These are phyloP conservation scores for Epichloe festucae DNA, from an alignment of 2,329 filamentous ascomycete genomes.

Conservation along the genomic window DNA sequence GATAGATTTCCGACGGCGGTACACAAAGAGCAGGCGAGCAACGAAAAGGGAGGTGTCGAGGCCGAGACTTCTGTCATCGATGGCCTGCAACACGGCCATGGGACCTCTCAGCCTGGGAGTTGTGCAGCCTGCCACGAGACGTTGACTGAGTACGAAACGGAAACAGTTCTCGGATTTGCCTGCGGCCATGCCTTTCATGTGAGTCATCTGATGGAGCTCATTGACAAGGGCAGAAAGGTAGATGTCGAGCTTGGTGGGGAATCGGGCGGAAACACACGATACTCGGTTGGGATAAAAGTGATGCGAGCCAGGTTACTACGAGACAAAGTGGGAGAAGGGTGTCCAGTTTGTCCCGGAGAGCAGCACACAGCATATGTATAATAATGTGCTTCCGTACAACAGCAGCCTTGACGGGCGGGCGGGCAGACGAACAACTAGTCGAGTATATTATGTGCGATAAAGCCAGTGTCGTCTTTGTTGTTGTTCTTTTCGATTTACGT, in stretches of 20 bases:
- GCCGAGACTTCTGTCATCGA: not conserved
- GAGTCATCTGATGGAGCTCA: conserved; percentile 49
- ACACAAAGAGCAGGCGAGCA: conserved; percentile 9
- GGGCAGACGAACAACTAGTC: not conserved
- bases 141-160: conserved; percentile 49
- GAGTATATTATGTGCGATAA: not conserved
- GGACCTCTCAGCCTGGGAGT: conserved; percentile 34
- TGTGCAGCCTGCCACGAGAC: conserved; percentile 45
- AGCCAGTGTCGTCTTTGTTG: not conserved
- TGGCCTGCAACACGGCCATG: conserved; percentile 15
- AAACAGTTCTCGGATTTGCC: conserved; percentile 66
- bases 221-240: conserved; percentile 31
- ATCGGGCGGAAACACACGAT: conserved; percentile 31
- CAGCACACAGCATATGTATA: not conserved
- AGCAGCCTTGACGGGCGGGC: not conserved
- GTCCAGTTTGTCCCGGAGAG: conserved; percentile 38
- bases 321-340: conserved; percentile 54
- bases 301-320: conserved; percentile 69
- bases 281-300: conserved; percentile 74
- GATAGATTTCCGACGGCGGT: conserved; percentile 24
- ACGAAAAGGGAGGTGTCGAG: conserved; percentile 7
- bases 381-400: not conserved
- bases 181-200: conserved; percentile 77
- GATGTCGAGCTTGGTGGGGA: conserved; percentile 35
- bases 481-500: not conserved